Percentiles rank a stretch among this genome's conserved stretches.
Conservation (phyloP, 192 early-diverging fungal species). For the Fimicolochytrium jonesii region DNA sequence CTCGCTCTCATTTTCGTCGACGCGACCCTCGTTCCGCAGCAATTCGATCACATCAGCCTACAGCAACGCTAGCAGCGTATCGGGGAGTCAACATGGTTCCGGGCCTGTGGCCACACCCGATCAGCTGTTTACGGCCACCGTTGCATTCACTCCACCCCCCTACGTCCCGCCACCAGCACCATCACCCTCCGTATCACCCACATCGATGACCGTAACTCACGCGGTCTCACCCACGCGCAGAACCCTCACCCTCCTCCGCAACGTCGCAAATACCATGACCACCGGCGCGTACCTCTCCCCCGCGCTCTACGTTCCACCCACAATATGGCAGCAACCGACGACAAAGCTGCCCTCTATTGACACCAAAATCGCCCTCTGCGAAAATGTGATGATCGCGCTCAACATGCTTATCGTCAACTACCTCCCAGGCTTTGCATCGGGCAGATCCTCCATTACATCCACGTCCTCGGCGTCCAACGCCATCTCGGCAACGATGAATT, state of each 20-base stretch:
- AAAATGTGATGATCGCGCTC: conserved; percentile 1
- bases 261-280: conserved; percentile 12
- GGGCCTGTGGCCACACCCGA: too few relatives aligned
- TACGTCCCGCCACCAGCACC: conserved; percentile 10
- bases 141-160: conserved; percentile 6
- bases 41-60: background rate
- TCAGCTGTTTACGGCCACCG: too few relatives aligned
- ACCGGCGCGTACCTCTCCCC: conserved; percentile 20
- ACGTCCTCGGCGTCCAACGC: too few relatives aligned
- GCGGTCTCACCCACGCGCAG: conserved; percentile 1
- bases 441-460: too few relatives aligned
- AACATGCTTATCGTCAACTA: too few relatives aligned
- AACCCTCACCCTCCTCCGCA: conserved; percentile 24
- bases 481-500: too few relatives aligned
- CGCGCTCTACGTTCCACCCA: conserved; percentile 21
- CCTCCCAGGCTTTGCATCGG: too few relatives aligned
- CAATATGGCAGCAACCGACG: conserved; percentile 26
- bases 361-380: conserved; percentile 17
- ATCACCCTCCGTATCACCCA: too few relatives aligned
- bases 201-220: too few relatives aligned
- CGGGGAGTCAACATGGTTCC: too few relatives aligned
- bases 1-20: too few relatives aligned
- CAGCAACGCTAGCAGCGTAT: too few relatives aligned
- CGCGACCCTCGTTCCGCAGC: background rate
- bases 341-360: conserved; percentile 16